phyloP scores from a whole-genome alignment of 2,329 filamentous ascomycete species.

The Trichoderma afroharzianum region DNA sequence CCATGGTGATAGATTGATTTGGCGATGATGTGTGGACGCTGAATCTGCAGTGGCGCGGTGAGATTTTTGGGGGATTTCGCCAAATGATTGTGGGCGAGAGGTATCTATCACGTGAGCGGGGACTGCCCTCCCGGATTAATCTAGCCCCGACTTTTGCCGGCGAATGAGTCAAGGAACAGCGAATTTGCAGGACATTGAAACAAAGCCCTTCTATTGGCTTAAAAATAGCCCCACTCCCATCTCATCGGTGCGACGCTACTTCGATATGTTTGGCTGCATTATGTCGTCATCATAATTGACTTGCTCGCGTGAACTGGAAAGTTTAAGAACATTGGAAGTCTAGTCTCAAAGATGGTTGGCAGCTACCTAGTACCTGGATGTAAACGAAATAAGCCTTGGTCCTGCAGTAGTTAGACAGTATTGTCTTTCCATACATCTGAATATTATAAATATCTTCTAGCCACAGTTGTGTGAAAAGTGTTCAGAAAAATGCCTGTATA shows the following conservation, averaged over 20 bases:
- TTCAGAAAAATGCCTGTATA: neutral
- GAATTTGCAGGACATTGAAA: neutral
- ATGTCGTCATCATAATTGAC: constrained; percentile 3
- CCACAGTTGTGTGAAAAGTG: neutral
- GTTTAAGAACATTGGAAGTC: neutral
- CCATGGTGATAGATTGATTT: constrained; percentile 60
- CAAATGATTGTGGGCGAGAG: constrained; percentile 38
- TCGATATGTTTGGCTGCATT: neutral
- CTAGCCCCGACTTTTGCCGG: neutral
- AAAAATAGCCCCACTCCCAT: neutral
- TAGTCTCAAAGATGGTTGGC: neutral
- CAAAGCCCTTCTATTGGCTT: neutral
- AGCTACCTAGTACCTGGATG: neutral
- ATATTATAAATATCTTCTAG: neutral
- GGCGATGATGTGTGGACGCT: constrained; percentile 37
- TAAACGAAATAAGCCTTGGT: neutral
- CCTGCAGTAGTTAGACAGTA: neutral
- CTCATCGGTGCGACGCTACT: neutral
- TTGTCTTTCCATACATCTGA: neutral
- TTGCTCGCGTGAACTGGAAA: neutral
- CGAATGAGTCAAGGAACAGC: neutral
- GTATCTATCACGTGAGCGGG: constrained; percentile 37
- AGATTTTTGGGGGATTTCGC: constrained; percentile 37
- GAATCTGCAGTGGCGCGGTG: constrained; percentile 29
- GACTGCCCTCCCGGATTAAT: constrained; percentile 36